These are phyloP conservation scores for Lophiotrema nucula DNA, from an alignment of 495 filamentous ascomycete genomes.

Conservation along the genomic window DNA sequence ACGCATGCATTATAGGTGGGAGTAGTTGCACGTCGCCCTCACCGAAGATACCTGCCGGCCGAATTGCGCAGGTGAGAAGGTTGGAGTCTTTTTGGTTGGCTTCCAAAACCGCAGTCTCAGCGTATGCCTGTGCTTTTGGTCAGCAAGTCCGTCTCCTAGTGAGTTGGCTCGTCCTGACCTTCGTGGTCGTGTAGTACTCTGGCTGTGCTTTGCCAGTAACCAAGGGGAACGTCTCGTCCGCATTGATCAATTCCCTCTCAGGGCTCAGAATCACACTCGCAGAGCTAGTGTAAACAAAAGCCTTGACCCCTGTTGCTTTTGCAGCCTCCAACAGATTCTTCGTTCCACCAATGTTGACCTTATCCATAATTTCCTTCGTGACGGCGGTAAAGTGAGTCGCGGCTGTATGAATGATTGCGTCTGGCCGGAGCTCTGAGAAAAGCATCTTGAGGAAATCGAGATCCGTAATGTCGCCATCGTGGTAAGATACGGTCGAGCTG, in stretches of 20 bases:
- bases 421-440: constrained; percentile 70
- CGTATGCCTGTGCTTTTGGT: constrained; percentile 63
- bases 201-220: constrained; percentile 67
- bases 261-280: constrained; percentile 82
- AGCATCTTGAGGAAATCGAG: constrained; percentile 60
- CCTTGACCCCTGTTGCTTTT: constrained; percentile 75
- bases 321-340: constrained; percentile 73
- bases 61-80: constrained; percentile 72
- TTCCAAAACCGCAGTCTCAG: constrained; percentile 78
- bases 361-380: constrained; percentile 55
- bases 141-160: too few species aligned
- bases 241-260: constrained; percentile 76
- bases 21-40: constrained; percentile 59
- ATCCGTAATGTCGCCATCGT: constrained; percentile 85
- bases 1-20: constrained; percentile 58
- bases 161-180: too few species aligned
- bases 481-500: constrained; percentile 69
- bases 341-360: constrained; percentile 93
- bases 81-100: constrained; percentile 71
- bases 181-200: constrained; percentile 77
- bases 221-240: constrained; percentile 82
- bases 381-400: constrained; percentile 48
- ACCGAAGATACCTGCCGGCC: constrained; percentile 87
- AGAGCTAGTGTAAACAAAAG: constrained; percentile 91
- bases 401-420: constrained; percentile 84